These are phyloP conservation scores for Podila epigama DNA, from an alignment of 192 early-diverging fungal species.

Conservation along the genomic window DNA sequence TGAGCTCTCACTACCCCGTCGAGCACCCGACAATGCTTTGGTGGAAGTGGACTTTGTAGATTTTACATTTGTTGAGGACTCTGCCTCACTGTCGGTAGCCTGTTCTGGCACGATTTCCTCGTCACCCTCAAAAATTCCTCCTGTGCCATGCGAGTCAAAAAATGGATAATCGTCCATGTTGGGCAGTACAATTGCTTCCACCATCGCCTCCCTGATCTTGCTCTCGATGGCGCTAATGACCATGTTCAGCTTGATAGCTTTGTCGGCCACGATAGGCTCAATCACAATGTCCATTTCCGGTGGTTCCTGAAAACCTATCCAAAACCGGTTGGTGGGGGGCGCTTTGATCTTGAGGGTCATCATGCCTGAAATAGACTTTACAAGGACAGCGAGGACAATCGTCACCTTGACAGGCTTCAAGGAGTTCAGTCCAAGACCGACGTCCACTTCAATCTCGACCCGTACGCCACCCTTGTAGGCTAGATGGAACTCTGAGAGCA, in stretches of 20 bases:
- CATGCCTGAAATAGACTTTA: constrained; percentile 79
- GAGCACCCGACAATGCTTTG: neutral
- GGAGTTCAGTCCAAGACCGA: constrained; percentile 32
- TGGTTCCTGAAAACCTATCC: constrained; percentile 87
- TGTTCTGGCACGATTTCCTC: constrained; percentile 20
- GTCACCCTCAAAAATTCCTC: constrained; percentile 66
- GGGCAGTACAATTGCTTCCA: constrained; percentile 83
- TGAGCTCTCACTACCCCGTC: constrained; percentile 36
- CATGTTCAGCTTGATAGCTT: constrained; percentile 76
- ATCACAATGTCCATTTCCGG: constrained; percentile 79
- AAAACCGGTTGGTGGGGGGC: constrained; percentile 85
- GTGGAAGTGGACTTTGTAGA: neutral
- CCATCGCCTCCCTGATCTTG: constrained; percentile 84
- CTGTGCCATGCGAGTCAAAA: constrained; percentile 67
- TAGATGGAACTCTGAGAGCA: constrained; percentile 79
- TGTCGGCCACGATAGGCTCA: constrained; percentile 89
- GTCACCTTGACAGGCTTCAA: constrained; percentile 72
- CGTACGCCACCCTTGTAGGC: constrained; percentile 83
- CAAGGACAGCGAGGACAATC: constrained; percentile 78
- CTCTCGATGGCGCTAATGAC: constrained; percentile 86
- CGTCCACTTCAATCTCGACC: constrained; percentile 77
- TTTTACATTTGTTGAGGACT: constrained; percentile 1
- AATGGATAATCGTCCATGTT: constrained; percentile 92
- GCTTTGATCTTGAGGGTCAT: constrained; percentile 82
- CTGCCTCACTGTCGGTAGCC: constrained; percentile 29